Evolutionary conservation across 73 alveolate species (phyloP).

Genomic region (Symbiodinium pilosum): DNA sequence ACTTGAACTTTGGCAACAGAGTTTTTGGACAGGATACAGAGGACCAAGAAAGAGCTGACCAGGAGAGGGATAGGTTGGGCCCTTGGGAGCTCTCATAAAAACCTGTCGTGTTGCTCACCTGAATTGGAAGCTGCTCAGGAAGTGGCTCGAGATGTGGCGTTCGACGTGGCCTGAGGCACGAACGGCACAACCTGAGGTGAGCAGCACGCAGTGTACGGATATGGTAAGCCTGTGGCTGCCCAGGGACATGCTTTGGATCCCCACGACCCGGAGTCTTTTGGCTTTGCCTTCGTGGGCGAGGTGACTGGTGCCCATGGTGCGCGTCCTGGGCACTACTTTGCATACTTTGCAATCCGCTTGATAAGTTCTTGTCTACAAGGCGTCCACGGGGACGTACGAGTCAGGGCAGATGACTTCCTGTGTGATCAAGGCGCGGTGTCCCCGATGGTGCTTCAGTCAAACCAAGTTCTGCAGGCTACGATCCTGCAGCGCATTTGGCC

Average conservation of each 20-base stretch:
- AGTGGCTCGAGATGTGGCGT: conserved; percentile 88
- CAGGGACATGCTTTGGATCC: conserved; percentile 73
- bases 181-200: no score
- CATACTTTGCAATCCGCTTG: not conserved
- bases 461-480: not conserved
- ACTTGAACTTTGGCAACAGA: not conserved
- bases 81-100: not conserved
- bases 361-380: not conserved
- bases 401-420: conserved; percentile 74
- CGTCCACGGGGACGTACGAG: conserved; percentile 70
- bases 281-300: conserved; percentile 55
- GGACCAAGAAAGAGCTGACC: conserved; percentile 34
- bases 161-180: conserved; percentile 75
- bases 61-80: conserved; percentile 35
- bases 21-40: conserved; percentile 25
- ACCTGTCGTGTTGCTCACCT: not conserved
- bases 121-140: conserved; percentile 7
- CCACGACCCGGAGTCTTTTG: conserved; percentile 88
- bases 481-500: conserved; percentile 56
- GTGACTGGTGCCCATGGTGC: conserved; percentile 86
- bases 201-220: no score
- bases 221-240: not conserved
- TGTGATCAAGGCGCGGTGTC: conserved; percentile 41
- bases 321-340: not conserved
- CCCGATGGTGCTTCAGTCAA: not conserved